Evolutionary conservation across 345 rosid genomes (phyloP).

Genomic region (Sisymbrium irio): DNA sequence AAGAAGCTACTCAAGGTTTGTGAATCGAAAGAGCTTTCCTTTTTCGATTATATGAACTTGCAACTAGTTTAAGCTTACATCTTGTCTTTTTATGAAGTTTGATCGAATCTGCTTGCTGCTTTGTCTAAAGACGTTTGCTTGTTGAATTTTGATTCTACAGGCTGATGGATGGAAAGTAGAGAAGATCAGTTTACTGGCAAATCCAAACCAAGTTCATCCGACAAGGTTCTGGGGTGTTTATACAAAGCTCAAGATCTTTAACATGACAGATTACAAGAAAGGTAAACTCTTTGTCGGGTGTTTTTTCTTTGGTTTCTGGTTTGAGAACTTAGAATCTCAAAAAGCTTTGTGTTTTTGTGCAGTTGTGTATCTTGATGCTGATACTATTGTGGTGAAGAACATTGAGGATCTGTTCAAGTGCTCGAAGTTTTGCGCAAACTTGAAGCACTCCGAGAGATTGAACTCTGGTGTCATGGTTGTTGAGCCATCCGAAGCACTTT

Average conservation of each 20-base stretch:
- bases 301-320: not conserved
- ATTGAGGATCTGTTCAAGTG: constrained; percentile 85
- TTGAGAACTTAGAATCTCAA: not conserved
- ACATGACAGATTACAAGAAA: constrained; percentile 82
- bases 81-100: not conserved
- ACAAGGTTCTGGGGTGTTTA: constrained; percentile 97
- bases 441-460: constrained; percentile 94
- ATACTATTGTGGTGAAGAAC: constrained; percentile 90
- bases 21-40: constrained; percentile 3
- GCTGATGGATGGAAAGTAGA: constrained; percentile 98
- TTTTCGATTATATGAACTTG: not conserved
- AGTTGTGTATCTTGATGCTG: constrained; percentile 98
- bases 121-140: not conserved
- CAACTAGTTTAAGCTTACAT: not conserved
- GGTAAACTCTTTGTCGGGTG: constrained; percentile 40
- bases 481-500: constrained; percentile 74
- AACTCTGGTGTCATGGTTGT: constrained; percentile 98
- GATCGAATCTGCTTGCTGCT: not conserved
- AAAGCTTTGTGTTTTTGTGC: constrained; percentile 24
- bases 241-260: constrained; percentile 90
- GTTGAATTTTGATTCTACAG: constrained; percentile 39
- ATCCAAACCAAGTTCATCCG: constrained; percentile 89
- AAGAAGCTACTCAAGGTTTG: constrained; percentile 61
- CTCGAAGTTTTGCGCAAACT: constrained; percentile 79
- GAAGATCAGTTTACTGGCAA: constrained; percentile 77